Conservation (phyloP, 768 basidiomycete species). For the Tulasnella calospora region DNA sequence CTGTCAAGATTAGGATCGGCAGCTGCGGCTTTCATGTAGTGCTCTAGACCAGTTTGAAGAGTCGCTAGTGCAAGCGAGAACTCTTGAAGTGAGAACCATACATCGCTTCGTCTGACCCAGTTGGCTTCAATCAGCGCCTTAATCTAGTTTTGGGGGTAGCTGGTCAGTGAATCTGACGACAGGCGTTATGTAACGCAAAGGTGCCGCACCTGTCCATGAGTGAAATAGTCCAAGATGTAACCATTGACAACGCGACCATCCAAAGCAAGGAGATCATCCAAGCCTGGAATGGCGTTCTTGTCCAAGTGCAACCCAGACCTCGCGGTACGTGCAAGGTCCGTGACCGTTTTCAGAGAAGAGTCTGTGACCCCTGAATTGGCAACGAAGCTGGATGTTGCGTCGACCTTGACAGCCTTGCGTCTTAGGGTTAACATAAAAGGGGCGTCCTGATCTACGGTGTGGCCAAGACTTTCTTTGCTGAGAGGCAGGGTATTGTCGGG, state of each 20-base stretch:
- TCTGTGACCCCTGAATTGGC: conserved; percentile 66
- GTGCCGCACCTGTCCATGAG: conserved; percentile 50
- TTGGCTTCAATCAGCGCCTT: conserved; percentile 13
- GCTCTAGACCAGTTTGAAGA: conserved; percentile 49
- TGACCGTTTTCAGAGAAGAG: conserved; percentile 43
- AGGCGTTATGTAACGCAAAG: conserved; percentile 23
- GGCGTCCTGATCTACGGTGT: conserved; percentile 23
- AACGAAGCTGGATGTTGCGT: conserved; percentile 56
- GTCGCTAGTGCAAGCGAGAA: conserved; percentile 50
- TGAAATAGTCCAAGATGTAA: conserved; percentile 64
- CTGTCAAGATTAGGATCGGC: conserved; percentile 30
- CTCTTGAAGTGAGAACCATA: conserved; percentile 63
- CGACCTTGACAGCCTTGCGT: conserved; percentile 35
- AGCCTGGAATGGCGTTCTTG: conserved; percentile 56
- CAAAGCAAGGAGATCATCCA: conserved; percentile 32
- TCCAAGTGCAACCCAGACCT: conserved; percentile 54
- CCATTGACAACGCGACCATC: conserved; percentile 48
- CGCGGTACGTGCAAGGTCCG: conserved; percentile 50
- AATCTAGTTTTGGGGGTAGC: background rate
- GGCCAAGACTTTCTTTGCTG: conserved; percentile 37
- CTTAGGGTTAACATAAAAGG: conserved; percentile 33
- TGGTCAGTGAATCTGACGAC: background rate
- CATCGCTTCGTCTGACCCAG: conserved; percentile 45
- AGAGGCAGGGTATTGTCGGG: conserved; percentile 49
- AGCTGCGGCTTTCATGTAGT: conserved; percentile 40